Conservation (phyloP, 768 basidiomycete species). For the Kwoniella sp. region DNA sequence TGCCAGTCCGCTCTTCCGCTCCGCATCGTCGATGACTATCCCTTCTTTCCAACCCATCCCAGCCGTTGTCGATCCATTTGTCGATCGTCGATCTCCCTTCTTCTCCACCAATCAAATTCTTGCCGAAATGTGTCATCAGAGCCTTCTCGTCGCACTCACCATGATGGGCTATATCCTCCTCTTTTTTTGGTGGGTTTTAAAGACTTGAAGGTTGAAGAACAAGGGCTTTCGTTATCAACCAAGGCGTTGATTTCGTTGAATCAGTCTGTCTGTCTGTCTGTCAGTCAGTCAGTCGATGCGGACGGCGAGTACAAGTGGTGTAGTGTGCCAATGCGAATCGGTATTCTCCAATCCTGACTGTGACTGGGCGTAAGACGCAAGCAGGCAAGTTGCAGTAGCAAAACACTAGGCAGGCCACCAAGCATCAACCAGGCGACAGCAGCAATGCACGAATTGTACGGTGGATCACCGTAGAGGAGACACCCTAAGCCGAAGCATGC, state of each 20-base stretch:
- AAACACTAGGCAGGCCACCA: slow-evolving; percentile 2
- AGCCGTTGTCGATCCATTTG: no score
- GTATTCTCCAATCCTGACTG: background rate
- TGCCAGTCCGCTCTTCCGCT: background rate
- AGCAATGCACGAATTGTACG: no score
- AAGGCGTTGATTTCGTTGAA: slow-evolving; percentile 4
- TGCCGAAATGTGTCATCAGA: background rate
- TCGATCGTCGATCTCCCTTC: slow-evolving; percentile 6
- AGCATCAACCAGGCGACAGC: no score
- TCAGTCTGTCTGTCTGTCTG: no score
- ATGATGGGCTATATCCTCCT: slow-evolving; percentile 46
- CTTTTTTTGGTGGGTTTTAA: slow-evolving; percentile 14
- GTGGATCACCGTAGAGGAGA: no score
- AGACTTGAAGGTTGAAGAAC: slow-evolving; percentile 25
- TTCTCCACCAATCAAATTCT: background rate
- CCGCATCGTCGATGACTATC: no score
- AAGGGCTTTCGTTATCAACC: slow-evolving; percentile 15
- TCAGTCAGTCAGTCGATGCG: background rate
- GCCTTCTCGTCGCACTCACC: slow-evolving; percentile 35
- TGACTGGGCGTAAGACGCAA: background rate
- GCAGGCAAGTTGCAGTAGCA: background rate
- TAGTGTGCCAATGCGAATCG: background rate
- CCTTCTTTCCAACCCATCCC: background rate
- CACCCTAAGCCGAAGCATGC: no score
- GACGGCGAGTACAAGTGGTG: slow-evolving; percentile 1